Base-by-base conservation (phyloP, 306 rosid species). In the Prunus mume region DNA sequence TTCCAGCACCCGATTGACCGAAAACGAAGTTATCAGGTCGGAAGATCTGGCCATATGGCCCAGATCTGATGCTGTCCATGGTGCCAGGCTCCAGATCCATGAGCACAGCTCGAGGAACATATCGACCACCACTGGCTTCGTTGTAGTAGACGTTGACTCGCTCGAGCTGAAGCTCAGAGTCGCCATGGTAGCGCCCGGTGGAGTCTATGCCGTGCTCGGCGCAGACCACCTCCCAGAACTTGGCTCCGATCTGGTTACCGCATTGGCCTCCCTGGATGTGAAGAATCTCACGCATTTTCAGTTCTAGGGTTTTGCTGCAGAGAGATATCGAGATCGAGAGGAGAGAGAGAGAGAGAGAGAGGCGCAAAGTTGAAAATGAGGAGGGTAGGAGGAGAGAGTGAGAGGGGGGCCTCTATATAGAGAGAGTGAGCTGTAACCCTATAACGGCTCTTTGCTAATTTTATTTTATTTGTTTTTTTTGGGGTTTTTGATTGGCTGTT, bases 191-290 rank as follows among this genome's bases (percentile, higher is more conserved):
- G 10, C 84, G 81, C 0, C 87, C 87, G 6, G 87, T 84, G 52
- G 87, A 71, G 76, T 84, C 87, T 28, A 84, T 84, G 32, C 87
- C 87, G 58, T 84, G 87, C 79, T 84, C 87, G 54, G 87, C 87
- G 78, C 87, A 83, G 52, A 83, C 87, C 12, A 84, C 87, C 66
- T 84, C 84, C 84, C 87, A 84, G 84, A 84, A 84, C 84, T 84
- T 84, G 45, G 87, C 87, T 27, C 87, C 84, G 68, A 80, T 84
- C 67, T 84, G 87, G 82, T 84, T 84, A 32, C 87, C 87, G 69
- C 87, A 84, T 19, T 80, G 87, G 66, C 87, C 87, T 68, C 85
- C 85, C 46, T 84, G 87, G 34, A 84, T 81, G 78, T 83, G 87
- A 68, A 84, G 87, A 18, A 84, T 84, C 41, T 84, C 87, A 17